These are phyloP conservation scores for Yarrowia sp. DNA, from an alignment of 805 yeast species.

Conservation along the genomic window DNA sequence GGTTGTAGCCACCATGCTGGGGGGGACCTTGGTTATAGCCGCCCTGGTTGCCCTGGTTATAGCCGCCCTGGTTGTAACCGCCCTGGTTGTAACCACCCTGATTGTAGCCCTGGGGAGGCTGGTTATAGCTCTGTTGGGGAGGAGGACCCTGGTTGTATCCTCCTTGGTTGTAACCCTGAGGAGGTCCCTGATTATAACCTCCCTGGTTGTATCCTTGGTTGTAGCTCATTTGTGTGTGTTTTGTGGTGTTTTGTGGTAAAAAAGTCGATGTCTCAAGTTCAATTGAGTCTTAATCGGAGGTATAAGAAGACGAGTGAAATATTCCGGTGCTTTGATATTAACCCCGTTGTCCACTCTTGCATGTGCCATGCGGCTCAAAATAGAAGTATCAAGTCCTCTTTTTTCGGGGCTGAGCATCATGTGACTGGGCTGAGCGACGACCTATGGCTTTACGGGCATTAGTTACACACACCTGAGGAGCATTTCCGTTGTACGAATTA, in stretches of 20 bases:
- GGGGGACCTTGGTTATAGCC: conserved; percentile 6
- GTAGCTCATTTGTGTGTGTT: conserved; percentile 12
- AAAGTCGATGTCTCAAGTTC: not conserved
- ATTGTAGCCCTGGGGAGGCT: not conserved
- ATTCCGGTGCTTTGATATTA: not conserved
- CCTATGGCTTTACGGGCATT: no score
- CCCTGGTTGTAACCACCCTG: conserved; percentile 24
- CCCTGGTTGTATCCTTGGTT: conserved; percentile 23
- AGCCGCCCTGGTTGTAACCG: conserved; percentile 22
- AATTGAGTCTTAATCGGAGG: not conserved
- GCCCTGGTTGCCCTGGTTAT: conserved; percentile 15
- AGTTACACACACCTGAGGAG: no score
- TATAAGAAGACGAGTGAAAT: not conserved
- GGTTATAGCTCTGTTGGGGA: conserved; percentile 15
- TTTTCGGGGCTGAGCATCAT: not conserved
- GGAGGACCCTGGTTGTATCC: conserved; percentile 20
- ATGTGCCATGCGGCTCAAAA: conserved; percentile 14
- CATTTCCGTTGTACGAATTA: no score
- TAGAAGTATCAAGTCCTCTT: no score
- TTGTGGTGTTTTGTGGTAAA: not conserved
- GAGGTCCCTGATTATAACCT: conserved; percentile 8
- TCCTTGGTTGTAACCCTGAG: conserved; percentile 13
- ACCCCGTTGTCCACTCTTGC: not conserved
- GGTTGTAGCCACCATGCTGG: not conserved
- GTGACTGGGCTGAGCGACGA: not conserved